phyloP scores from a whole-genome alignment of 768 basidiomycete genomes.

The Lyophyllum semitale region DNA sequence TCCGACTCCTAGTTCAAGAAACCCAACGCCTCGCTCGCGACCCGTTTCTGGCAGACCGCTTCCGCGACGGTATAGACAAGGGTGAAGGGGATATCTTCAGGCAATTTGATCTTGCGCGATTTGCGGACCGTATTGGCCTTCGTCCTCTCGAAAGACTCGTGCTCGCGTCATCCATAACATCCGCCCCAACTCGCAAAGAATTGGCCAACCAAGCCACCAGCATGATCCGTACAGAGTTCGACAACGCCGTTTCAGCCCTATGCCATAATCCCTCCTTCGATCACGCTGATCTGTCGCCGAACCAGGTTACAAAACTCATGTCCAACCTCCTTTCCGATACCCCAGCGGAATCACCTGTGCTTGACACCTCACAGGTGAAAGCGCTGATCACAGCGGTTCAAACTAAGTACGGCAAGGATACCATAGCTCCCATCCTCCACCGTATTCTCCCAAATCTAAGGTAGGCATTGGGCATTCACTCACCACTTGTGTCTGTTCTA shows the following conservation, averaged over 20 bases:
- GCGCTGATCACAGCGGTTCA: conserved; percentile 74
- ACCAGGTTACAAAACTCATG: conserved; percentile 78
- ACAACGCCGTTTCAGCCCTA: conserved; percentile 72
- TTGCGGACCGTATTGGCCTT: conserved; percentile 79
- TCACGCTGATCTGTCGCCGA: conserved; percentile 73
- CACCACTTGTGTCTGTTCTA: neutral
- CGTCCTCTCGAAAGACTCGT: conserved; percentile 80
- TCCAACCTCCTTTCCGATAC: conserved; percentile 76
- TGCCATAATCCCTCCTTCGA: conserved; percentile 84
- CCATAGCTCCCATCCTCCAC: conserved; percentile 71
- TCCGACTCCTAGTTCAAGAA: conserved; percentile 86
- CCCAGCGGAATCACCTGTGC: conserved; percentile 65
- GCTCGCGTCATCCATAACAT: conserved; percentile 72
- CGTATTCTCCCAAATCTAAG: conserved; percentile 75
- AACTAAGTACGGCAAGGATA: conserved; percentile 79
- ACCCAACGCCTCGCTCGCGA: conserved; percentile 87
- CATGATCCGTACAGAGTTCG: conserved; percentile 77
- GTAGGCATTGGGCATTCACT: conserved; percentile 35
- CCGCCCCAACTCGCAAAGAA: conserved; percentile 57
- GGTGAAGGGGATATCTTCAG: conserved; percentile 84
- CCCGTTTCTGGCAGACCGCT: conserved; percentile 87
- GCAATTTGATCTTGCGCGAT: conserved; percentile 81
- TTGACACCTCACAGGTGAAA: conserved; percentile 75
- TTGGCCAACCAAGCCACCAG: conserved; percentile 63
- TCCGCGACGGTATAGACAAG: conserved; percentile 87